These are phyloP conservation scores for Adansonia grandidieri DNA, from an alignment of 441 rosid genomes.

Conservation along the genomic window DNA sequence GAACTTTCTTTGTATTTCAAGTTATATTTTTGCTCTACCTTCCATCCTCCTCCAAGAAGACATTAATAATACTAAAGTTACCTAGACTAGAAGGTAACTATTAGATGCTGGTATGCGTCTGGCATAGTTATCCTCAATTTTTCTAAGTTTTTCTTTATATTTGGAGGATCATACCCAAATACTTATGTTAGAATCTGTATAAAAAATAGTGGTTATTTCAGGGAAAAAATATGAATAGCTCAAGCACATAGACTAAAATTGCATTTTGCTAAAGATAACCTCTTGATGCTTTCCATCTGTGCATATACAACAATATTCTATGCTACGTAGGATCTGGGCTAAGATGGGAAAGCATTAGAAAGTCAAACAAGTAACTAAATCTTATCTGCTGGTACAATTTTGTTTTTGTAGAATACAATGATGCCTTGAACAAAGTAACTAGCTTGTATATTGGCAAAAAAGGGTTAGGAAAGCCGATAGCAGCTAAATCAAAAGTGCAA, in stretches of 20 bases:
- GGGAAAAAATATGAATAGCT: neutral
- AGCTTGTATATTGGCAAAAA: constrained; percentile 58
- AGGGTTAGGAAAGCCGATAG: constrained; percentile 53
- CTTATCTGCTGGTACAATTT: constrained; percentile 87
- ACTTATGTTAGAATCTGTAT: too few relatives aligned
- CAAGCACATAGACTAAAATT: neutral
- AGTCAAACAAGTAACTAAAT: constrained; percentile 80
- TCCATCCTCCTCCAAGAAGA: too few relatives aligned
- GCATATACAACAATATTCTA: constrained; percentile 1
- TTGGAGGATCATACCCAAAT: too few relatives aligned
- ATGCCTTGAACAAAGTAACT: constrained; percentile 53
- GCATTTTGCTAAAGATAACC: neutral
- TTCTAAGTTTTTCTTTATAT: too few relatives aligned
- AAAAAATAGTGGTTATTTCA: too few relatives aligned
- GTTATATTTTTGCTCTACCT: too few relatives aligned
- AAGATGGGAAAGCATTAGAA: constrained; percentile 94
- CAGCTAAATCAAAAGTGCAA: constrained; percentile 49
- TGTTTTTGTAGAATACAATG: constrained; percentile 48
- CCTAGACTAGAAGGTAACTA: too few relatives aligned
- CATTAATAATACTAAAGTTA: too few relatives aligned
- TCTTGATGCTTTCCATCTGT: neutral
- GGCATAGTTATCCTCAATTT: too few relatives aligned
- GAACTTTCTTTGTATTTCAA: too few relatives aligned
- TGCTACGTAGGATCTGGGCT: constrained; percentile 61
- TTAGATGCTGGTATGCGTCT: too few relatives aligned